Percentiles rank a stretch among this genome's conserved stretches.
Evolutionary conservation across 192 early-diverging fungal genomes (phyloP).

Genomic region (Borealophlyctis nickersoniae): DNA sequence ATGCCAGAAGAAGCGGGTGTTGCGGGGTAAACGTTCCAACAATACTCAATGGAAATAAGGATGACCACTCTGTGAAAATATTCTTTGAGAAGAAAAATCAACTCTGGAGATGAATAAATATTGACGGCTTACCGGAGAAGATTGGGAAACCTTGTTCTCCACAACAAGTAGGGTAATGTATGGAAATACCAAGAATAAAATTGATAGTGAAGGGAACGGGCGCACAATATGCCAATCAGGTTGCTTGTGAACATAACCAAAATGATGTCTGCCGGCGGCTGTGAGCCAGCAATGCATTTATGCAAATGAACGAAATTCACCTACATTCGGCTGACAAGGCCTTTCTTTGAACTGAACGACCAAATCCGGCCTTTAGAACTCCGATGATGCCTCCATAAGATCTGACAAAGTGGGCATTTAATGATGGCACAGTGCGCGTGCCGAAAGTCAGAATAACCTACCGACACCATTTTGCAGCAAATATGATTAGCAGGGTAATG

Average conservation of each 20-base stretch:
- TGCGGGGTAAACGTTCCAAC: constrained; percentile 89
- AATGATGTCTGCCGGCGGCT: constrained; percentile 52
- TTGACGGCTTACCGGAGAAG: constrained; percentile 17
- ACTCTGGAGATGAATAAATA: background rate
- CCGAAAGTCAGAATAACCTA: too few relatives aligned
- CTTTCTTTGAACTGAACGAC: too few relatives aligned
- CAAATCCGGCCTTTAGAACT: constrained; percentile 3
- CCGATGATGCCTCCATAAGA: constrained; percentile 18
- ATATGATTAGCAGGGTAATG: too few relatives aligned
- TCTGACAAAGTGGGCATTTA: constrained; percentile 1
- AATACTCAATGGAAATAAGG: constrained; percentile 57
- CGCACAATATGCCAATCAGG: constrained; percentile 85
- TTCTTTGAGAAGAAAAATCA: constrained; percentile 3
- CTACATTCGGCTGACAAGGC: too few relatives aligned
- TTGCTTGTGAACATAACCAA: constrained; percentile 77
- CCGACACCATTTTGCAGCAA: too few relatives aligned
- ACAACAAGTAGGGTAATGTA: constrained; percentile 77
- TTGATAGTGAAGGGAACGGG: constrained; percentile 91
- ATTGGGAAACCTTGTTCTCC: constrained; percentile 37
- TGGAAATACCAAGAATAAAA: constrained; percentile 96
- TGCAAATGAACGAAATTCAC: too few relatives aligned
- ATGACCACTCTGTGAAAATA: constrained; percentile 30
- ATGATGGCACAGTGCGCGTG: too few relatives aligned
- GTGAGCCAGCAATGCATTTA: constrained; percentile 8
- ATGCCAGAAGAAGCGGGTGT: constrained; percentile 50